Percentiles rank a stretch among this genome's conserved stretches.
Evolutionary conservation across 2,329 filamentous ascomycete genomes (phyloP).

Genomic region (Zasmidium cellare): DNA sequence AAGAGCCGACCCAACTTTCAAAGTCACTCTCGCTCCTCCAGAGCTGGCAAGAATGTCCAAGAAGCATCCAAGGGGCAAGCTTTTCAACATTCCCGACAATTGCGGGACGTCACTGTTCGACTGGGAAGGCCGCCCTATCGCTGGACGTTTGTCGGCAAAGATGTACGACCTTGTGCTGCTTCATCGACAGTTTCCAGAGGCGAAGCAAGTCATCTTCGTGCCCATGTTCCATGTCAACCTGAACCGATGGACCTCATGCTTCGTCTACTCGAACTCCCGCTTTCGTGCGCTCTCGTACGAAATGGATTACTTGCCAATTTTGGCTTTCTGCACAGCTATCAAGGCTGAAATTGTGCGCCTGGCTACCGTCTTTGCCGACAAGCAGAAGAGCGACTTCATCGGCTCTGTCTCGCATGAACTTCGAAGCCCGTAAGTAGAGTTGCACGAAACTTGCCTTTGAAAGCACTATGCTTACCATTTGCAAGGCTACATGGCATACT

Average conservation of each 20-base stretch:
- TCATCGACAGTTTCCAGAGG: constrained; percentile 42
- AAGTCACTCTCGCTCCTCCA: constrained; percentile 19
- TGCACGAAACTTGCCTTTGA: neutral
- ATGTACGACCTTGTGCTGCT: constrained; percentile 24
- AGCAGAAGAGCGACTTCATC: constrained; percentile 48
- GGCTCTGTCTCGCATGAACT: constrained; percentile 43
- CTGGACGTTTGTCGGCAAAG: constrained; percentile 17
- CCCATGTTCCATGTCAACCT: constrained; percentile 52
- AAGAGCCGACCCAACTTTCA: constrained; percentile 21
- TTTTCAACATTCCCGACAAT: constrained; percentile 22
- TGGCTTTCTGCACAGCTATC: constrained; percentile 41
- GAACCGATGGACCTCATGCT: constrained; percentile 26
- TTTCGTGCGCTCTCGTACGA: constrained; percentile 39
- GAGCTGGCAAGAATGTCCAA: constrained; percentile 23
- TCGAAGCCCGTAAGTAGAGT: constrained; percentile 3
- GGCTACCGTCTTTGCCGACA: constrained; percentile 40
- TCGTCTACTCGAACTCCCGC: constrained; percentile 47
- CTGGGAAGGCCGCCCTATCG: constrained; percentile 18
- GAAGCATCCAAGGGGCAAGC: constrained; percentile 21
- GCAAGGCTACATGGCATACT: constrained; percentile 28
- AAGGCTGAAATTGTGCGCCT: constrained; percentile 40
- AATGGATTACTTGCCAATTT: constrained; percentile 37
- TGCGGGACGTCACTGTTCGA: constrained; percentile 21
- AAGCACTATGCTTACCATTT: too few relatives aligned
- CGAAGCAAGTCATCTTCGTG: constrained; percentile 50